Evolutionary conservation across 1,284 basidiomycete species (phyloP), one percentile per base, ranked within the genome.

Genomic region (Malassezia furfur): DNA sequence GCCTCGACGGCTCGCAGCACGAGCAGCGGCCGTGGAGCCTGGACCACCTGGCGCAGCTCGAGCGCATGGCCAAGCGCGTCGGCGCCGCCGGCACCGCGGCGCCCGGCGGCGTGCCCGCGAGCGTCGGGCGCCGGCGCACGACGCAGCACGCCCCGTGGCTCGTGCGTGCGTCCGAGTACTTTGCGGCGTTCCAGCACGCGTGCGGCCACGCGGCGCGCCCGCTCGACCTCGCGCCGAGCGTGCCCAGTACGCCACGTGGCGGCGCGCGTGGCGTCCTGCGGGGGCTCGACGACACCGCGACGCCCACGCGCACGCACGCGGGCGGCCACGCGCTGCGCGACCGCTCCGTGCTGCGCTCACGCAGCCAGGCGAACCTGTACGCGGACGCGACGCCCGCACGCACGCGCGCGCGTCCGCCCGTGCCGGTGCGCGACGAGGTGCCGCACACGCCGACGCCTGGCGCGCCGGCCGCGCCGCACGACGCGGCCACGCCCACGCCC

Each of bases 11-110:
- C 14, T 10, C 15, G n/a, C n/a, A 14, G 9, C 44, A 39, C 17
- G 15, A 38, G 38, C 22, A 1, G 17, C 25, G n/a, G 2, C 54
- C 59, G 22, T 52, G 40, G 53, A 61, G 57, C 37, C 31, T 65
- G 28, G 65, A 67, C 17, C 60, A 65, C 15, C 40, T 70, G 22
- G 44, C 62, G 21, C 61, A 61, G 47, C 56, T 68, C 4, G 64
- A 70, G 44, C 62, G 62, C 34, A 60, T 67, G 58, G 61, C 64
- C 2, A 70, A 66, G 47, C 59, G 60, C 15, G 66, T 63, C 0
- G 47, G 57, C 21, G 62, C 61, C 2, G 52, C 59, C 0, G 57
- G 56, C 19, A 57, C 46, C 8, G 22, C 34, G 17, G 37, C 3
- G 17, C 38, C 47, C 15, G 12, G 38, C 17, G 19, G 35, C 51